Evolutionary conservation across 805 yeast genomes (phyloP).

Genomic region (Saccharomycopsis fodiens): DNA sequence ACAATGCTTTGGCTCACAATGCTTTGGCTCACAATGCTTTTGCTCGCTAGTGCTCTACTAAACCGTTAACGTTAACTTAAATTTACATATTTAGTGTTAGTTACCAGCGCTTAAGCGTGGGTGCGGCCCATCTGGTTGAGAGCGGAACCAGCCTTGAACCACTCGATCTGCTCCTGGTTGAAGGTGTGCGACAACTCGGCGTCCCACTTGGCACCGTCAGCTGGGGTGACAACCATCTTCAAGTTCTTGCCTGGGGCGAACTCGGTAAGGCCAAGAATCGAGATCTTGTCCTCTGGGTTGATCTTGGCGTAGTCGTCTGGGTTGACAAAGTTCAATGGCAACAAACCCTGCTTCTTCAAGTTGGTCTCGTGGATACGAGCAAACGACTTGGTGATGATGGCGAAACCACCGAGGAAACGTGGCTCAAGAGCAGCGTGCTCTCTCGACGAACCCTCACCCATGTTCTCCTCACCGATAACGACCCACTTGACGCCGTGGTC

Average conservation of each 20-base stretch:
- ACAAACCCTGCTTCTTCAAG: slow-evolving; percentile 98
- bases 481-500: slow-evolving; percentile 91
- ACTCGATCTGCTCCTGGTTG: slow-evolving; percentile 93
- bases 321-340: slow-evolving; percentile 90
- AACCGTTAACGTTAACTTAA: too few relatives aligned
- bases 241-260: slow-evolving; percentile 92
- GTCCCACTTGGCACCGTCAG: slow-evolving; percentile 78
- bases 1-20: too few relatives aligned
- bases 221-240: slow-evolving; percentile 64
- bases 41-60: too few relatives aligned
- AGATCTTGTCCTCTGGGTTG: slow-evolving; percentile 83
- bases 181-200: slow-evolving; percentile 92
- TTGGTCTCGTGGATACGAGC: slow-evolving; percentile 99
- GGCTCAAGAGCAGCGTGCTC: slow-evolving; percentile 99
- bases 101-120: neutral
- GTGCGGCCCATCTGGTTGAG: slow-evolving; percentile 80
- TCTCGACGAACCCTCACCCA: slow-evolving; percentile 99
- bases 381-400: slow-evolving; percentile 94
- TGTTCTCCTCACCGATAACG: slow-evolving; percentile 97
- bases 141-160: slow-evolving; percentile 99
- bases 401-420: slow-evolving; percentile 97
- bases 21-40: too few relatives aligned
- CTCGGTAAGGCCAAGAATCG: slow-evolving; percentile 73
- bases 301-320: slow-evolving; percentile 91
- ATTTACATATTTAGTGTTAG: too few relatives aligned